Evolutionary conservation across 2,329 filamentous ascomycete species (phyloP), one percentile per base, ranked within the genome.

Genomic region (Aspergillus latus): DNA sequence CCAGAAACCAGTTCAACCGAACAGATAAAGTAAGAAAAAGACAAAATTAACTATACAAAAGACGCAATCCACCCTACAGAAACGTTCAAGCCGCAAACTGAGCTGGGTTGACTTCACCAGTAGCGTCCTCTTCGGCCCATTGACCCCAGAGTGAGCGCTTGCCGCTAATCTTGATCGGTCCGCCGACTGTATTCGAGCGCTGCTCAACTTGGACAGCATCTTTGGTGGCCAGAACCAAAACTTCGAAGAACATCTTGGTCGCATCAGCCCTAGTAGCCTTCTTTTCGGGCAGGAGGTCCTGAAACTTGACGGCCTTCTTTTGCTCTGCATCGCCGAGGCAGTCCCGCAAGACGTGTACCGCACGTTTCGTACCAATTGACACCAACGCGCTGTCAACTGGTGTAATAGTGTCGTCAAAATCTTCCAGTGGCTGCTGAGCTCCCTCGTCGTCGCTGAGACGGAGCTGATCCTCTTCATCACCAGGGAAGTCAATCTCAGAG

Each of bases 171-270:
- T 88, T 83, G 68, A 99, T 90, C 11, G 88, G 84, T 2, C 87
- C 89, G 49, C 92, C 92, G 28, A 97, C 83, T 37, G 82, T 68
- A 11, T 83, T 83, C 59, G 87, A 80, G 48, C 84, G 83, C 75
- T 99, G 94, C 71, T 97, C 93, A 28, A 97, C 91, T 76, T 96
- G 96, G 76, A 99, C 89, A 29, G 94, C 94, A 71, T 99, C 94
- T 78, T 99, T 99, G 42, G 94, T 99, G 4, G 93, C 94, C 46
- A 99, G 82, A 2, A 99, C 94, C 26, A 99, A 81, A 53, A 94
- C 88, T 76, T 99, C 94, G 67, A 99, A 99, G 79, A 99, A 99
- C 92, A 99, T 97, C 82, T 97, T 97, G 43, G 94, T 99, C 0
- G 94, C 94, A 67, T 97, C 94, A 7, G 89, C 88, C 73, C 90